Conservation (phyloP, 805 yeast species). For the Pachysolen tannophilus region DNA sequence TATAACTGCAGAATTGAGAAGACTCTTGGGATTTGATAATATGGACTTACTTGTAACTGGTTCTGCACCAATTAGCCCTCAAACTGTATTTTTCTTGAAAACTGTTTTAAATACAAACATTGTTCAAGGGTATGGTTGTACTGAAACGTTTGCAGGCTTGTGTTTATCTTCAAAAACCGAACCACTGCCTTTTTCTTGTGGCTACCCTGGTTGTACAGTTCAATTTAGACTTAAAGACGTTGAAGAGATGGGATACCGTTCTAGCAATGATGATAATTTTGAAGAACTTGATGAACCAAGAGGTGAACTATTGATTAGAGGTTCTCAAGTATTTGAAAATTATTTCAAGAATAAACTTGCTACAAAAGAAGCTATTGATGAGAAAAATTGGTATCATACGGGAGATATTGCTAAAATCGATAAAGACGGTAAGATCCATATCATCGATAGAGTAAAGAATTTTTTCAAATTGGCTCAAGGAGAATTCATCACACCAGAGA, state of each 20-base stretch:
- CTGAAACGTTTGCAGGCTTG: slow-evolving; percentile 64
- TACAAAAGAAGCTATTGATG: slow-evolving; percentile 43
- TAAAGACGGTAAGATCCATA: slow-evolving; percentile 43
- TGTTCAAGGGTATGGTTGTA: slow-evolving; percentile 65
- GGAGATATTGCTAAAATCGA: slow-evolving; percentile 58
- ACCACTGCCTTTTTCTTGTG: slow-evolving; percentile 43
- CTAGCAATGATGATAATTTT: slow-evolving; percentile 29
- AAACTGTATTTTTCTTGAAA: slow-evolving; percentile 51
- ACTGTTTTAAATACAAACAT: slow-evolving; percentile 47
- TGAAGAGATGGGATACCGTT: slow-evolving; percentile 50
- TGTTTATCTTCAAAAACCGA: slow-evolving; percentile 34
- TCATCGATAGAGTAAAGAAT: slow-evolving; percentile 72
- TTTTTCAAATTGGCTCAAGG: slow-evolving; percentile 66
- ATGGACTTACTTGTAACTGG: slow-evolving; percentile 38
- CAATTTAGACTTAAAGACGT: slow-evolving; percentile 59
- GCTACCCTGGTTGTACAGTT: slow-evolving; percentile 44
- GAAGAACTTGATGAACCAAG: slow-evolving; percentile 21
- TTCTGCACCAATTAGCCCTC: slow-evolving; percentile 67
- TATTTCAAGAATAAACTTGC: slow-evolving; percentile 53
- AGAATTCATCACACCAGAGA: slow-evolving; percentile 70
- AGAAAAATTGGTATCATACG: slow-evolving; percentile 56
- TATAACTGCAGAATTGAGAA: too few relatives aligned
- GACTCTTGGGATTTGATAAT: slow-evolving; percentile 35
- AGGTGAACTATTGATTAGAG: slow-evolving; percentile 59
- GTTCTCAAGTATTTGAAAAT: slow-evolving; percentile 51